These are phyloP conservation scores for Prunella vulgaris DNA, from an alignment of 257 asterid species.

Conservation along the genomic window DNA sequence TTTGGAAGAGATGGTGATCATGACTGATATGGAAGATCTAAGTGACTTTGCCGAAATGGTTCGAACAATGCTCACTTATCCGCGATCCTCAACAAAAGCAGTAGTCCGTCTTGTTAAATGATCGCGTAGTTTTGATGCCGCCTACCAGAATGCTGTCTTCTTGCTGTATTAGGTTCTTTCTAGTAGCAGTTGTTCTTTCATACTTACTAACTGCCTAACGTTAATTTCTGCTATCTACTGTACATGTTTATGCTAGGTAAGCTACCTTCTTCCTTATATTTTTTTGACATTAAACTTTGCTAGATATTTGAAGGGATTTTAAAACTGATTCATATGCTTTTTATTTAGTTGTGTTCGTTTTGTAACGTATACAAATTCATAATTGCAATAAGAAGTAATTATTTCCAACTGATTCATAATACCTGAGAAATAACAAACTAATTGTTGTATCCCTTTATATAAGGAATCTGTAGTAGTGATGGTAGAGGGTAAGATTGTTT, in stretches of 20 bases:
- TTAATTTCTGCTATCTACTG: neutral
- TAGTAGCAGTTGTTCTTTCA: no score
- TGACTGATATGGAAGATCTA: neutral
- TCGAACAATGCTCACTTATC: neutral
- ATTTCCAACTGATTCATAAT: neutral
- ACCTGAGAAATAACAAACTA: neutral
- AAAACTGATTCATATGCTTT: neutral
- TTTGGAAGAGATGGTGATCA: neutral
- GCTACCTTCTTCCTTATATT: neutral
- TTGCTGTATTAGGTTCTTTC: neutral
- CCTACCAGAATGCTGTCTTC: neutral
- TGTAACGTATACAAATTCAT: neutral
- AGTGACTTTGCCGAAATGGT: neutral
- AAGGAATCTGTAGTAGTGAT: no score
- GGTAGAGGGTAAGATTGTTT: no score
- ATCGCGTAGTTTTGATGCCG: neutral
- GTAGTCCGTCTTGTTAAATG: neutral
- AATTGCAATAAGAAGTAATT: neutral
- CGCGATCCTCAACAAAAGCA: neutral
- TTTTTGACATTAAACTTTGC: neutral
- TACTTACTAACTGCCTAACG: neutral
- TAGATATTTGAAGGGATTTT: neutral
- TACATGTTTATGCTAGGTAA: neutral
- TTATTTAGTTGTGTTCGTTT: neutral
- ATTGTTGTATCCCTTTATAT: no score